Base-by-base conservation (phyloP, 192 early-diverging fungal genomes). In the Oehlia diaphana region DNA sequence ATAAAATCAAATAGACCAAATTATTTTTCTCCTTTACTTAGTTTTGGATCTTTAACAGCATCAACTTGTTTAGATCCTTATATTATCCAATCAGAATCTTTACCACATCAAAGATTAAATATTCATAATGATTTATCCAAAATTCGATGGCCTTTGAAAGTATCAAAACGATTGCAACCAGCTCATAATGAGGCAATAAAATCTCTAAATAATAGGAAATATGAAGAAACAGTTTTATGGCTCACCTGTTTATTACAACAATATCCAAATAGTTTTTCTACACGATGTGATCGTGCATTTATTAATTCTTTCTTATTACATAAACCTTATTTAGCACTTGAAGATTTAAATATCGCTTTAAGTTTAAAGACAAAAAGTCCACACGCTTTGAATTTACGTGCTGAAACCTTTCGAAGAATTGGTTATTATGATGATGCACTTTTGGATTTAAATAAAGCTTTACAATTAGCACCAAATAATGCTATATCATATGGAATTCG, bases 381-480 rank as follows among this genome's bases (percentile, higher is more conserved):
- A 21, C 53, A 58, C 7, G 53, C 53, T 58, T 58, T 19, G 53
- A 21, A 58, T 58, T 58, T 58, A 31, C 62, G 76, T 26, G 76
- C 63, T 64, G 63, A 65, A 47, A 66, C 66, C 5, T 66, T 65
- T 77, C 76, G 76, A 65, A 77, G 31, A 33, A 77, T 77, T 35
- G 14, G 53, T 26, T 10, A 31, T n/a, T 77, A 77, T 77, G 63
- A 77, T 39, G 76, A 77, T 37, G 62, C 76, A 35, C 63, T 77
- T 6, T 7, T 23, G 23, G 53, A 77, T 66, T 66, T 77, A 77
- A 77, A 77, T 50, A 77, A 31, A 49, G 64, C 76, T 16, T 62
- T 77, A 65, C 63, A 77, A 9, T 42, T 77, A n/a, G 0, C 33
- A 28, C 37, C 76, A 28, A 35, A 77, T 21, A 77, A 33, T 31